Evolutionary conservation across 345 rosid species (phyloP), one percentile per base, ranked within the genome.

Genomic region (Eucalyptus leucophloia): DNA sequence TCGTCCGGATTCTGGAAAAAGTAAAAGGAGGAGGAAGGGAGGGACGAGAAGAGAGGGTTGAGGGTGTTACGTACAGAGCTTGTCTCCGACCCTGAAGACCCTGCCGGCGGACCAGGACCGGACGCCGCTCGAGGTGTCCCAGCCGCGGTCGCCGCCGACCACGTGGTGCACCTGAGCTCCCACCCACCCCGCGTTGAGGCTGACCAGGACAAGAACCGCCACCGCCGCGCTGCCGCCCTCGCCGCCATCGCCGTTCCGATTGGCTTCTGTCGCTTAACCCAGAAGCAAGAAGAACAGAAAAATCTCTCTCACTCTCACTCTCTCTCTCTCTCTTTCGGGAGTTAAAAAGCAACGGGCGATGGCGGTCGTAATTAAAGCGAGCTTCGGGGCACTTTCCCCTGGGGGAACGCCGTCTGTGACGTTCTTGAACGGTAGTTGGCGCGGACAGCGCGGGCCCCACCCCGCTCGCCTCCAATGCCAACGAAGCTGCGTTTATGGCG

Each of bases 61-160:
- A 30, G 21, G 6, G 28, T 15, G n/a, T 60, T 47, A 81, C 98
- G 90, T 67, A 96, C 98, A 96, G 89, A 96, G 92, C 87, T 89
- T 93, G 88, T 96, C 97, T 81, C 98, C 98, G 77, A 94, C 92
- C 54, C 90, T 80, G 95, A 95, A 94, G 88, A 83, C 89, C 90
- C 91, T 93, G 26, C 91, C 93, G 87, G 92, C 89, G 86, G 95
- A 90, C 98, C 97, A 95, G 34, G 93, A 89, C 14, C 91, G 92
- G 32, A 94, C 67, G 69, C 92, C 93, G 44, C 90, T 77, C 12
- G 89, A 88, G 9, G 93, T 81, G 56, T 93, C 96, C 98, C 98
- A 96, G 14, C 98, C 98, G 12, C 95, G 95, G 58, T 96, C 97
- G 17, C 93, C 95, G 37, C 97, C 97, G 69, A 94, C 96, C 51